Conservation (phyloP, 148 eudicot species). For the Cornus suecica region DNA sequence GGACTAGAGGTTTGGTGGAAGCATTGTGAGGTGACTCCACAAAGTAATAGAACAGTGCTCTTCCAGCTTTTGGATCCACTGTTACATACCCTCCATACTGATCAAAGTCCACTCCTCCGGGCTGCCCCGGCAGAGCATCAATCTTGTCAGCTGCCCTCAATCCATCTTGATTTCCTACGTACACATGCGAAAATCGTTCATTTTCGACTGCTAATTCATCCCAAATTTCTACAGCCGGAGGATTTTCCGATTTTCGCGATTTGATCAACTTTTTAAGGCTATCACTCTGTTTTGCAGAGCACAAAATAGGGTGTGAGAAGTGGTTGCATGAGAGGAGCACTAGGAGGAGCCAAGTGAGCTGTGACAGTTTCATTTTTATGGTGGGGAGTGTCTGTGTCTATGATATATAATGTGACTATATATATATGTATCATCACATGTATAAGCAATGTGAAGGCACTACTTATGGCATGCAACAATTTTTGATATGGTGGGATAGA, state of each 20-base stretch:
- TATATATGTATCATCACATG: too few relatives aligned
- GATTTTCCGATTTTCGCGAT: neutral
- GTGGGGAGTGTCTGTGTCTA: neutral
- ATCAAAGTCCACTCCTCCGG: conserved; percentile 22
- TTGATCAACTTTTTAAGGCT: conserved; percentile 4
- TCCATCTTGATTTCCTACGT: conserved; percentile 11
- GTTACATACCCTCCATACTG: conserved; percentile 27
- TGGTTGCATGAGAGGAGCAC: neutral
- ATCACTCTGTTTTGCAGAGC: conserved; percentile 1
- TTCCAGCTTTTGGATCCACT: conserved; percentile 17
- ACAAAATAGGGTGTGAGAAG: neutral
- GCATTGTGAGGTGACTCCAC: conserved; percentile 18
- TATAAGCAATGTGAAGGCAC: too few relatives aligned
- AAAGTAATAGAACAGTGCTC: conserved; percentile 25
- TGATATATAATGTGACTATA: neutral
- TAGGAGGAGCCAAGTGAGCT: neutral
- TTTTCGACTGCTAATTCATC: neutral
- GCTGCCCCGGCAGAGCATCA: conserved; percentile 24
- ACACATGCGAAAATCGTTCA: neutral
- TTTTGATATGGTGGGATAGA: too few relatives aligned
- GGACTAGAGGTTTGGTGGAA: conserved; percentile 14
- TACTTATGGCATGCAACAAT: too few relatives aligned
- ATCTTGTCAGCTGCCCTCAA: conserved; percentile 17
- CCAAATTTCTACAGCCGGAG: neutral
- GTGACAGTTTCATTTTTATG: neutral